Conservation (phyloP, 768 basidiomycete genomes). For the Saitozyma podzolica region DNA sequence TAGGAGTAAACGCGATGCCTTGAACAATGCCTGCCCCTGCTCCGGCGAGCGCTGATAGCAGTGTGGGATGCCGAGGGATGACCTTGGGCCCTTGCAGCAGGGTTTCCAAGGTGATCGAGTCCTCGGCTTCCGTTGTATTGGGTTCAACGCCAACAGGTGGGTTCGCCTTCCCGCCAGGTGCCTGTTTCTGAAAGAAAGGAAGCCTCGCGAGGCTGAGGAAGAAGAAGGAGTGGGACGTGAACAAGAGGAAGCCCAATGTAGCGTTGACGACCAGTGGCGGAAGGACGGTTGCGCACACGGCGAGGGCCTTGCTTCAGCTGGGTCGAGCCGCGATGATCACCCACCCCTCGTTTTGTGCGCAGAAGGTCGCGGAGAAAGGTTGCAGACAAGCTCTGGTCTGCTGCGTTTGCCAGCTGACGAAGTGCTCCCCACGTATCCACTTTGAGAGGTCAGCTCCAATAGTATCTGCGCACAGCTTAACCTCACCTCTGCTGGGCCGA, state of each 20-base stretch:
- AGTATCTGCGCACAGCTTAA: neutral
- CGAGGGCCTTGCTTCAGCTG: constrained; percentile 19
- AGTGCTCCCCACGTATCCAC: constrained; percentile 49
- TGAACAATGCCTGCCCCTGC: constrained; percentile 46
- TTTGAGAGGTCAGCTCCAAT: no score
- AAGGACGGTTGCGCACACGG: constrained; percentile 37
- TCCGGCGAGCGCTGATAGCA: constrained; percentile 45
- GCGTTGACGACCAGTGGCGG: constrained; percentile 50
- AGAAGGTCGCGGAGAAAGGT: constrained; percentile 42
- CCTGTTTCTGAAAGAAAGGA: constrained; percentile 49
- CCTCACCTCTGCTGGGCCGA: constrained; percentile 42
- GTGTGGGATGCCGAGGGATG: constrained; percentile 44
- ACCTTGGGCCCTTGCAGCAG: constrained; percentile 34
- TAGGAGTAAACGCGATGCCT: constrained; percentile 46
- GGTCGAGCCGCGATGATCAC: neutral
- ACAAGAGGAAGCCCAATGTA: constrained; percentile 46
- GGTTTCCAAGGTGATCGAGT: constrained; percentile 29
- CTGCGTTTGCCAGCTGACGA: constrained; percentile 42
- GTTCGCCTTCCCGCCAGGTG: constrained; percentile 53
- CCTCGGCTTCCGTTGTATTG: constrained; percentile 11
- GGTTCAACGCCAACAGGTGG: neutral
- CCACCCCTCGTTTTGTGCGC: constrained; percentile 35
- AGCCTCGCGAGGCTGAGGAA: constrained; percentile 32
- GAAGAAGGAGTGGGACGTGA: constrained; percentile 49
- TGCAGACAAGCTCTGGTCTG: constrained; percentile 44